Evolutionary conservation across 2,329 filamentous ascomycete genomes (phyloP).

Genomic region (Penicillium sp.): DNA sequence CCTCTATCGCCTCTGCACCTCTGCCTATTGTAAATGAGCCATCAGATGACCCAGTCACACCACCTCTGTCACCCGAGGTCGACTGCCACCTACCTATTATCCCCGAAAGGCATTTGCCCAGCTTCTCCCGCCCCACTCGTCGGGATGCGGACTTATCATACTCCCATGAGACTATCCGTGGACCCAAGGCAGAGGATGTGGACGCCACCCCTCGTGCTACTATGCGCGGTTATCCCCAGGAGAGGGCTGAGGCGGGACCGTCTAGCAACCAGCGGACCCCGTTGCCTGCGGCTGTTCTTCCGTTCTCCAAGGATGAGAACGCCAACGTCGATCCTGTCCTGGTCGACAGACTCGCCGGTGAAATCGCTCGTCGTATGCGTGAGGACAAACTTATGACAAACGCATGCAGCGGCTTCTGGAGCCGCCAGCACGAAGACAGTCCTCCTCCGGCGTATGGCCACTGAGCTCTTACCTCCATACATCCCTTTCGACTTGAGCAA

Average conservation of each 20-base stretch:
- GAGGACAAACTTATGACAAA: conserved; percentile 59
- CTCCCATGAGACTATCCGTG: conserved; percentile 17
- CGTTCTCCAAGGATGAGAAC: conserved; percentile 29
- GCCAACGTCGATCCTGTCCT: conserved; percentile 37
- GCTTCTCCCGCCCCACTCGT: conserved; percentile 22
- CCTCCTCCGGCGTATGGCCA: conserved; percentile 42
- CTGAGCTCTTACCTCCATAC: conserved; percentile 16
- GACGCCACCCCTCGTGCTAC: conserved; percentile 30
- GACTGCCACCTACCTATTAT: conserved; percentile 28
- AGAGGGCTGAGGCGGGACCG: conserved; percentile 25
- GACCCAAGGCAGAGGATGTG: conserved; percentile 19
- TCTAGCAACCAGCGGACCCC: conserved; percentile 18
- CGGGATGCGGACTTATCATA: conserved; percentile 23
- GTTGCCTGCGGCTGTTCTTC: conserved; percentile 29
- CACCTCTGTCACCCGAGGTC: conserved; percentile 41
- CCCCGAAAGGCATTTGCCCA: conserved; percentile 28
- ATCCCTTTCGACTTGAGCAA: conserved; percentile 4
- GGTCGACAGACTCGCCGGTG: conserved; percentile 68
- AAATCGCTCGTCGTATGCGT: conserved; percentile 75
- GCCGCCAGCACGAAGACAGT: conserved; percentile 30
- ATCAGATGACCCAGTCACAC: conserved; percentile 48
- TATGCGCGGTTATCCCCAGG: conserved; percentile 17
- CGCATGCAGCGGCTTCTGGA: conserved; percentile 32
- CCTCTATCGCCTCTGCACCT: conserved; percentile 44
- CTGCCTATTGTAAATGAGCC: conserved; percentile 53